Conservation (phyloP, 202 grass and related monocot genomes). For the Panicum hallii region DNA sequence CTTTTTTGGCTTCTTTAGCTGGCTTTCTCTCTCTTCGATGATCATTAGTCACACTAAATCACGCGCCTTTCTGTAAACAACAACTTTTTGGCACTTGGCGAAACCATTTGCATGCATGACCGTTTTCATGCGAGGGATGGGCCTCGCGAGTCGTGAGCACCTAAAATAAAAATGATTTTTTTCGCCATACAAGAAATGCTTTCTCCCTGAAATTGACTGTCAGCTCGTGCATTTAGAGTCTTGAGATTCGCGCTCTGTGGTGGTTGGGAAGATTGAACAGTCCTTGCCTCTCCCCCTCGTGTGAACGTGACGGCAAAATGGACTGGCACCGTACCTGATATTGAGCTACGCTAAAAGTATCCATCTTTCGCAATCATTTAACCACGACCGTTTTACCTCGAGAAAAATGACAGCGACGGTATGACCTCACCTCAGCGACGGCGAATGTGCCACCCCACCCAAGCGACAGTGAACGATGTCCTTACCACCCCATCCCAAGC, state of each 20-base stretch:
- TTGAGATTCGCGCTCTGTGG: too few relatives aligned
- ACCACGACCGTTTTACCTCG: background rate
- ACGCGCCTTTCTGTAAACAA: background rate
- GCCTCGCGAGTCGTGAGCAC: too few relatives aligned
- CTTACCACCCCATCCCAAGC: background rate
- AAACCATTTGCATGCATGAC: background rate
- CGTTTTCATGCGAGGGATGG: background rate
- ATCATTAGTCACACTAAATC: constrained; percentile 18
- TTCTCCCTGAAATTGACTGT: background rate
- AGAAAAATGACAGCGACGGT: background rate
- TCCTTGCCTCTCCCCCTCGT: background rate
- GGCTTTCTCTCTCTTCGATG: constrained; percentile 22
- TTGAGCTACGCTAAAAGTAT: background rate
- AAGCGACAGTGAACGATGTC: background rate
- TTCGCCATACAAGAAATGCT: background rate
- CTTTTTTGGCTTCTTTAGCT: background rate
- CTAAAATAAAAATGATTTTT: too few relatives aligned
- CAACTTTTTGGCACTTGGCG: background rate
- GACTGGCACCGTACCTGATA: background rate
- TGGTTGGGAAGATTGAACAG: background rate
- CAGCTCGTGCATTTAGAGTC: background rate
- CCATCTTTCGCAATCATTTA: background rate
- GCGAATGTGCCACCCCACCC: background rate
- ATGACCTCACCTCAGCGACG: background rate
- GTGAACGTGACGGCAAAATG: background rate